Evolutionary conservation across 1,139 yeast species (phyloP).

Genomic region (Ogataea hybrid): DNA sequence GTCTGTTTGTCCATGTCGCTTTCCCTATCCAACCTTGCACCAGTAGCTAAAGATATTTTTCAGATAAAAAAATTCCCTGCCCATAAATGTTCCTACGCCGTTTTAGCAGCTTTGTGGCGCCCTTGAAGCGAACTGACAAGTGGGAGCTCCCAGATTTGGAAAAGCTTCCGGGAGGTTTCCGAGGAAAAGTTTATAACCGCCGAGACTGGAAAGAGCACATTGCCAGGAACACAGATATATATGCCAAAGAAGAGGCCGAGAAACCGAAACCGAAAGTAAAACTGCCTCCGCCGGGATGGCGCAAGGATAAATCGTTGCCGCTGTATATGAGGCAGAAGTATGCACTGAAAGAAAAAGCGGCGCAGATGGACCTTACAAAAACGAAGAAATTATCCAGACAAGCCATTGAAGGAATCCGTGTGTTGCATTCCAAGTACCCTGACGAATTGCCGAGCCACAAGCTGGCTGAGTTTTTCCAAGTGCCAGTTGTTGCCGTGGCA

Average conservation of each 20-base stretch:
- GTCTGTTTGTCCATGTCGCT: too few species aligned
- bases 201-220: constrained; percentile 28
- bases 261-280: constrained; percentile 3
- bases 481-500: constrained; percentile 82
- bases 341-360: constrained; percentile 52
- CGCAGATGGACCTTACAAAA: constrained; percentile 21
- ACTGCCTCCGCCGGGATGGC: constrained; percentile 43
- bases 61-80: neutral
- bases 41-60: neutral
- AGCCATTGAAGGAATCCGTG: constrained; percentile 65
- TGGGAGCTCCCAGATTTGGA: constrained; percentile 32
- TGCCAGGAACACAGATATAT: constrained; percentile 23
- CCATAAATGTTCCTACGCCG: constrained; percentile 2
- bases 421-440: constrained; percentile 54
- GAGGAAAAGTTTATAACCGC: constrained; percentile 31
- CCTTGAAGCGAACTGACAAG: constrained; percentile 17
- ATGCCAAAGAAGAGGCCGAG: constrained; percentile 15
- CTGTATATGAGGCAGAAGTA: constrained; percentile 70
- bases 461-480: constrained; percentile 60
- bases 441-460: constrained; percentile 52
- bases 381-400: constrained; percentile 63
- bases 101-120: neutral
- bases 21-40: neutral
- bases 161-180: constrained; percentile 31
- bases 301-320: constrained; percentile 39